Evolutionary conservation across 805 yeast genomes (phyloP).

Genomic region (Kuraishia capsulata): DNA sequence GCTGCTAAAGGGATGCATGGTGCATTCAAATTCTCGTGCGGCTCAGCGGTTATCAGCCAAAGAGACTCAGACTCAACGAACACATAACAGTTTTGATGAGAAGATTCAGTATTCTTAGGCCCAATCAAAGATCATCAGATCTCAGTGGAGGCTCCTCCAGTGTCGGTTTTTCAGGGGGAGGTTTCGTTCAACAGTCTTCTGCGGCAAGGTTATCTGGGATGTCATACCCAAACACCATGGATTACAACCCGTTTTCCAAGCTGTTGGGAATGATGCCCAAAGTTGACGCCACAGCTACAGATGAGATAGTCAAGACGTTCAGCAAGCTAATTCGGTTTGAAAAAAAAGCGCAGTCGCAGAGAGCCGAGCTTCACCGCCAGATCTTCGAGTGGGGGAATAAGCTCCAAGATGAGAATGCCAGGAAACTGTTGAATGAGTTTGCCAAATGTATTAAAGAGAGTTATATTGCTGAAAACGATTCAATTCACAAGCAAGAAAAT

Average conservation of each 20-base stretch:
- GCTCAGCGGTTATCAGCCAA: no score
- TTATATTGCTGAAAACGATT: conserved; percentile 22
- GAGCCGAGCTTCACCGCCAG: conserved; percentile 29
- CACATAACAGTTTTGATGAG: no score
- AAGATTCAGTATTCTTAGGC: background rate
- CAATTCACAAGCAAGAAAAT: conserved; percentile 32
- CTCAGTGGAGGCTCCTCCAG: background rate
- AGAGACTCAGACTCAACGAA: no score
- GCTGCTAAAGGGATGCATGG: no score
- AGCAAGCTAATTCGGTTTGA: conserved; percentile 29
- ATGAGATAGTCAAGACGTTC: conserved; percentile 6
- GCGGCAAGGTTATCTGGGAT: background rate
- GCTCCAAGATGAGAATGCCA: conserved; percentile 29
- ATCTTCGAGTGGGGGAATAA: conserved; percentile 31
- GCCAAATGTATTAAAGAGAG: conserved; percentile 28
- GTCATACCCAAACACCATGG: background rate
- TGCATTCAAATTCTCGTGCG: no score
- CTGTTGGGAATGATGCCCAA: background rate
- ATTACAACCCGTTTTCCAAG: background rate
- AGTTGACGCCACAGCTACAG: background rate
- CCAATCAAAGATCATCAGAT: background rate
- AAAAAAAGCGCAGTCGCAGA: conserved; percentile 24
- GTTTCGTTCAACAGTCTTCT: background rate
- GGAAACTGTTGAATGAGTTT: conserved; percentile 29
- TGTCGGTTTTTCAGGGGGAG: background rate